Conservation (phyloP, 129 eudicot genomes). For the Flaveria ramosissima region DNA sequence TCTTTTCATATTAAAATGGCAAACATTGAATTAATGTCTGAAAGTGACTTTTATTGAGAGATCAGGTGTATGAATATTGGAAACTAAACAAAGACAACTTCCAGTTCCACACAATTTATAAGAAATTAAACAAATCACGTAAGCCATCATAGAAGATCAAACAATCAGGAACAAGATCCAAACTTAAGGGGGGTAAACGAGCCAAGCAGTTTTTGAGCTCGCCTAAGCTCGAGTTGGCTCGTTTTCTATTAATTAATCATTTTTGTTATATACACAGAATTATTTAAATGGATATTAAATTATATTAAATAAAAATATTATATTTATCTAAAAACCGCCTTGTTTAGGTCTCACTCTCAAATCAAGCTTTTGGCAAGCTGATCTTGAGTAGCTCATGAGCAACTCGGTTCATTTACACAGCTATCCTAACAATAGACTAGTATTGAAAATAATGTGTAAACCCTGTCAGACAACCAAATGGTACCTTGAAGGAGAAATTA, state of each 20-base stretch:
- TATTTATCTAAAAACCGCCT: too few relatives aligned
- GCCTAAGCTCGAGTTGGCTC: neutral
- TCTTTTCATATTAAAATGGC: neutral
- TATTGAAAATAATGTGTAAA: neutral
- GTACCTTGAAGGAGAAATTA: conserved; percentile 97
- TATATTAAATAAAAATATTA: neutral
- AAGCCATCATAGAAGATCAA: neutral
- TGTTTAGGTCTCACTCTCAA: too few relatives aligned
- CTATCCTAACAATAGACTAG: too few relatives aligned
- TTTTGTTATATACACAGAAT: neutral
- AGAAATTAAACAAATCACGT: neutral
- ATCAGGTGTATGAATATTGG: too few relatives aligned
- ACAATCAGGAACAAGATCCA: neutral
- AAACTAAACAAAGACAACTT: neutral
- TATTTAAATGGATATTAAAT: too few relatives aligned
- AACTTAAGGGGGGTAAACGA: neutral
- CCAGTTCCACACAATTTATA: neutral
- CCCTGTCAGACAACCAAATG: neutral
- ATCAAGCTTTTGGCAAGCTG: too few relatives aligned
- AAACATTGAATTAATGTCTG: too few relatives aligned
- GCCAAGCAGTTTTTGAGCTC: neutral
- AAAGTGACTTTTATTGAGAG: too few relatives aligned
- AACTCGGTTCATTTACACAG: neutral
- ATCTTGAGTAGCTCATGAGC: too few relatives aligned
- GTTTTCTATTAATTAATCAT: neutral